A percentile compares a stretch with the other conserved stretches of the same genome.
Evolutionary conservation across 176 grass and related monocot genomes (phyloP).

Genomic region (Guadua angustifolia): DNA sequence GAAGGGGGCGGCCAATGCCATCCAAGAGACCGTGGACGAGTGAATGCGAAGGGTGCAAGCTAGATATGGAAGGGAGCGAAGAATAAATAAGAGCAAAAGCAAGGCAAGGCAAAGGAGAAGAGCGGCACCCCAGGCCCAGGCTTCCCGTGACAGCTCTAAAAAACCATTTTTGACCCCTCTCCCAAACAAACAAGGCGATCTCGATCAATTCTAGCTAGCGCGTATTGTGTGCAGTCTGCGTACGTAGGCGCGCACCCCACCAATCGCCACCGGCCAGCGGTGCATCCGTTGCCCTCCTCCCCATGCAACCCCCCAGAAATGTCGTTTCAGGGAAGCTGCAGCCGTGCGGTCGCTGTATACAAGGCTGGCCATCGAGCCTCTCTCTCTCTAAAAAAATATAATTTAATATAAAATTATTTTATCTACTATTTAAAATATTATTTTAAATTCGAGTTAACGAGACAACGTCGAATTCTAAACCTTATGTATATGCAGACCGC

Average conservation of each 20-base stretch:
- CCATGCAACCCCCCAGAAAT: constrained; percentile 26
- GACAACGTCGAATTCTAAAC: too few species aligned
- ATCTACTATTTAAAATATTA: too few species aligned
- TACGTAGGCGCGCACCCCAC: constrained; percentile 9
- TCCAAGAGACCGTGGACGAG: neutral
- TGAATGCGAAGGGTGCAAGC: constrained; percentile 37
- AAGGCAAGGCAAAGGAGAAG: neutral
- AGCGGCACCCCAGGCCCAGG: constrained; percentile 50
- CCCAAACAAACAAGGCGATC: neutral
- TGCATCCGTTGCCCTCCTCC: constrained; percentile 20
- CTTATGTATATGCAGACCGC: too few species aligned
- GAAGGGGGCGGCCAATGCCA: neutral
- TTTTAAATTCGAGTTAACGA: too few species aligned
- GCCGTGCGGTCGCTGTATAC: neutral
- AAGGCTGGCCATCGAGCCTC: too few species aligned
- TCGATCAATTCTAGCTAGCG: constrained; percentile 31
- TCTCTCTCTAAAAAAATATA: neutral
- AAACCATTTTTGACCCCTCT: constrained; percentile 40
- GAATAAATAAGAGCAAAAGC: constrained; percentile 49
- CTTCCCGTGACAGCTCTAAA: constrained; percentile 67
- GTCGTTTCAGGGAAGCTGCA: neutral
- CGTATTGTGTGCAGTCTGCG: neutral
- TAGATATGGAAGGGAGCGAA: constrained; percentile 42
- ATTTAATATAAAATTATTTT: too few species aligned
- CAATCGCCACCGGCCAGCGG: constrained; percentile 45